Evolutionary conservation across 257 asterid genomes (phyloP), one percentile per base, ranked within the genome.

Genomic region (Primulina huaijiensis): DNA sequence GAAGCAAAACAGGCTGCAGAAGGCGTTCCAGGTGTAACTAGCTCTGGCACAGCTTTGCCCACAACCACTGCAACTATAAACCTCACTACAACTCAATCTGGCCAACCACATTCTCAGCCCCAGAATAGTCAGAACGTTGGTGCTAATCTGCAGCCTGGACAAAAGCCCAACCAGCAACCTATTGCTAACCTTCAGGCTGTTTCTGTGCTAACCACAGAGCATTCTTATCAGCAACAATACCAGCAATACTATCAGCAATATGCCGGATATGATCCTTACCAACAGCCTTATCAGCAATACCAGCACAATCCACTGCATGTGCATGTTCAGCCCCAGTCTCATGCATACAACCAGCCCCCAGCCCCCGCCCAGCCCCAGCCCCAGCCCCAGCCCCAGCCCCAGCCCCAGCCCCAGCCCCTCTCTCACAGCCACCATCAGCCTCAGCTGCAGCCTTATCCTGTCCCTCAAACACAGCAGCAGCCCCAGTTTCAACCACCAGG

Each of bases 171-270:
- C 68, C 77, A 76, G 75, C 89, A 80, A 70, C 74, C 67, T 20
- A 79, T 65, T 82, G 72, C 84, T 61, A 77, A 46, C 74, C 58
- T 90, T 74, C 92, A 86, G 71, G 75, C 89, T 71, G 81, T 71
- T 67, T 69, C 86, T 55, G 73, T 63, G 73, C 82, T 86, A 59
- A 84, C 91, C 60, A 84, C 87, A 9, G 97, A 86, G 20, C 96
- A 87, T 77, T 85, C 88, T 97, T 84, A 89, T 72, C 96, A 91
- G 72, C 96, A 87, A 56, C 95, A 92, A 33, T 91, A 89, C 76
- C 98, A 88, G 78, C 95, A 92, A 70, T 90, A 89, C 78, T 87
- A 90, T 83, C 97, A 90, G 84, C 97, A 90, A 72, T 86, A 84
- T 78, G 71, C 68, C 3, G 98, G 92, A 69, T 88, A 87, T 74